phyloP scores from a whole-genome alignment of 306 rosid species.

The Cicer arietinum region DNA sequence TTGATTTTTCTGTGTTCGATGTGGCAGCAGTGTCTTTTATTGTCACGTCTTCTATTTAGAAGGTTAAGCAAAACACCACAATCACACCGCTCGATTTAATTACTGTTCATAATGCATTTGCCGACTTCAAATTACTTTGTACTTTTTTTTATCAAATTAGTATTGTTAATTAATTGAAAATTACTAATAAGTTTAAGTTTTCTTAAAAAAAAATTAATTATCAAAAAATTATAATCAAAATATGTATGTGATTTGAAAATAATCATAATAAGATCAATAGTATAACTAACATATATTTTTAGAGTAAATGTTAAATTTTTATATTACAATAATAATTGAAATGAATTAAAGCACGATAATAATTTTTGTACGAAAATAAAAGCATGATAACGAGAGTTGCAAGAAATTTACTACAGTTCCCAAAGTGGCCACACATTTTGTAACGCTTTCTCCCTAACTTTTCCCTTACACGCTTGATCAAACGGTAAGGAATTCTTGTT shows the following conservation, averaged over 20 bases:
- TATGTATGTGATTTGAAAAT: no score
- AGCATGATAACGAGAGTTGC: no score
- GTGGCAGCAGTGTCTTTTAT: background rate
- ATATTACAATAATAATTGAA: no score
- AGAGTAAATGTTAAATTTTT: no score
- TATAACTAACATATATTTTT: no score
- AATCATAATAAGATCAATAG: no score
- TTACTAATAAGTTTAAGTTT: no score
- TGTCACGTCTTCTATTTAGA: background rate
- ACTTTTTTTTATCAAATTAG: no score
- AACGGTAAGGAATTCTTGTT: slow-evolving; percentile 44
- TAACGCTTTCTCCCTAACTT: background rate
- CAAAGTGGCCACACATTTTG: background rate
- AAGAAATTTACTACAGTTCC: background rate
- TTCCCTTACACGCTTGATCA: slow-evolving; percentile 25
- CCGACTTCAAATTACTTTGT: background rate
- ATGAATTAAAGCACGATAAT: no score
- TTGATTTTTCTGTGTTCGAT: slow-evolving; percentile 3
- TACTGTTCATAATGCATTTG: background rate
- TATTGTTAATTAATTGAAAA: no score
- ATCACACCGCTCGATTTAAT: background rate
- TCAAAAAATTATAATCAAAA: no score
- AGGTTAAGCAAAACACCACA: background rate
- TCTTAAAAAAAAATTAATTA: no score
- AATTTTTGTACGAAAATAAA: background rate